Percentiles rank a stretch among this genome's conserved stretches.
Conservation (phyloP, 495 filamentous ascomycete genomes). For the Letharia columbiana region DNA sequence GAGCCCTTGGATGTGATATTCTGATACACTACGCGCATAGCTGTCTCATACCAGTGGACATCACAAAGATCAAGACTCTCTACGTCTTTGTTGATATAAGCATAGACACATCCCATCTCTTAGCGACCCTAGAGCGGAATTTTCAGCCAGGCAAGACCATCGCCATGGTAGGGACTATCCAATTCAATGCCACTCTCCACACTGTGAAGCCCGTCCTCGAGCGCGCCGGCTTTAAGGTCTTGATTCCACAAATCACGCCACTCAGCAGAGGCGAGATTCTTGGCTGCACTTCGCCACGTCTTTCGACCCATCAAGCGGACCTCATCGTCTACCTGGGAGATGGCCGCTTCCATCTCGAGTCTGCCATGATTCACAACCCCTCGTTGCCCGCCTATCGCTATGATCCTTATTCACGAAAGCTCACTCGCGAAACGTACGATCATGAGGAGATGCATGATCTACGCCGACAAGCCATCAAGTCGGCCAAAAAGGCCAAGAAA, state of each 20-base stretch:
- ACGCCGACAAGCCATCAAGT: constrained; percentile 64
- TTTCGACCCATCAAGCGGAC: constrained; percentile 55
- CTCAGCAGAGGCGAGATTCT: constrained; percentile 90
- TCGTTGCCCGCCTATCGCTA: constrained; percentile 85
- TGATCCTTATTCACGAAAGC: constrained; percentile 86
- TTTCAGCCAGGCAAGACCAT: constrained; percentile 76
- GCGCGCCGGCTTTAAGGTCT: constrained; percentile 66
- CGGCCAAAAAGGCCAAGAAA: constrained; percentile 66
- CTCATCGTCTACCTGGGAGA: constrained; percentile 89
- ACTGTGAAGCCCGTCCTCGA: constrained; percentile 66
- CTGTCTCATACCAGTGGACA: constrained; percentile 90
- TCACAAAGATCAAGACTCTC: constrained; percentile 88
- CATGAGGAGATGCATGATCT: constrained; percentile 83
- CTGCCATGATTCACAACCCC: constrained; percentile 98
- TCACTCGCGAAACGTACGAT: constrained; percentile 82
- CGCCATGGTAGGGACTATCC: constrained; percentile 92
- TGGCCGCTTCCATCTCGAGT: constrained; percentile 93
- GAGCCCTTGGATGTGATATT: constrained; percentile 88
- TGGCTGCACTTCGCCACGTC: constrained; percentile 82
- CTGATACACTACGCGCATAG: constrained; percentile 96
- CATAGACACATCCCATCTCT: constrained; percentile 81
- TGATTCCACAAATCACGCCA: constrained; percentile 89
- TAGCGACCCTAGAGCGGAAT: constrained; percentile 82
- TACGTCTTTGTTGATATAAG: constrained; percentile 98
- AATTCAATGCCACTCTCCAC: constrained; percentile 96